Percentiles rank a stretch among this genome's conserved stretches.
Conservation (phyloP, 2,329 filamentous ascomycete genomes). For the Neofusicoccum laricinum region DNA sequence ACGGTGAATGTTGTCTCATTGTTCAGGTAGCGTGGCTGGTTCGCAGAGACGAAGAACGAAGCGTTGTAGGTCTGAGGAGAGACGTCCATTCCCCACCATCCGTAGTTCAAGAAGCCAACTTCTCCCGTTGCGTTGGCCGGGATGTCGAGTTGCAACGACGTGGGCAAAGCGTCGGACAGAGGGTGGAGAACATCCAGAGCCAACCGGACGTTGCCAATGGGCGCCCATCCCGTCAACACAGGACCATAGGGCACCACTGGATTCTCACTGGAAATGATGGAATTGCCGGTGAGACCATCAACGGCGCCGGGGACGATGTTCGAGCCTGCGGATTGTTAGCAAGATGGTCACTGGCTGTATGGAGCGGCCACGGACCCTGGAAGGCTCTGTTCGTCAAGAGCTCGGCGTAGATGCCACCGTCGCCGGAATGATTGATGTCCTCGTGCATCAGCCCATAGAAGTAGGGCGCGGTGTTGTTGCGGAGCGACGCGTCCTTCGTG, state of each 20-base stretch:
- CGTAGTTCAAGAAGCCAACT: conserved; percentile 49
- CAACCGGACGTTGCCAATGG: conserved; percentile 34
- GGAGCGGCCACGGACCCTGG: conserved; percentile 42
- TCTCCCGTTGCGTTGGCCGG: conserved; percentile 36
- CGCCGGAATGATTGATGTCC: conserved; percentile 67
- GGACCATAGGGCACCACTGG: conserved; percentile 29
- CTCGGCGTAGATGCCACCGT: conserved; percentile 71
- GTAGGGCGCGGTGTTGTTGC: conserved; percentile 17
- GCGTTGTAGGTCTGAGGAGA: conserved; percentile 47
- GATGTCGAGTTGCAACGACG: conserved; percentile 41
- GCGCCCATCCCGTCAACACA: conserved; percentile 24
- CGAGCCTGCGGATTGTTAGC: conserved; percentile 19
- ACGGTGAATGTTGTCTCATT: conserved; percentile 39
- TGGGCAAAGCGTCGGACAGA: conserved; percentile 45
- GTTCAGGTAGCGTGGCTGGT: conserved; percentile 28
- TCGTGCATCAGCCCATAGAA: conserved; percentile 26
- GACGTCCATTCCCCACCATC: conserved; percentile 54
- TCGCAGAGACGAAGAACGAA: conserved; percentile 49
- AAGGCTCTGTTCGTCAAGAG: conserved; percentile 69
- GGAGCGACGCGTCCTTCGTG: conserved; percentile 10
- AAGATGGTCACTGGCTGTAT: neutral
- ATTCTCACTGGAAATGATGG: conserved; percentile 26
- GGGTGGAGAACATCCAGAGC: conserved; percentile 41
- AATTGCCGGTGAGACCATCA: conserved; percentile 23
- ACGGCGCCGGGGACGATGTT: conserved; percentile 19